Base-by-base conservation (phyloP, 2,329 filamentous ascomycete species). In the Colletotrichum sp. region DNA sequence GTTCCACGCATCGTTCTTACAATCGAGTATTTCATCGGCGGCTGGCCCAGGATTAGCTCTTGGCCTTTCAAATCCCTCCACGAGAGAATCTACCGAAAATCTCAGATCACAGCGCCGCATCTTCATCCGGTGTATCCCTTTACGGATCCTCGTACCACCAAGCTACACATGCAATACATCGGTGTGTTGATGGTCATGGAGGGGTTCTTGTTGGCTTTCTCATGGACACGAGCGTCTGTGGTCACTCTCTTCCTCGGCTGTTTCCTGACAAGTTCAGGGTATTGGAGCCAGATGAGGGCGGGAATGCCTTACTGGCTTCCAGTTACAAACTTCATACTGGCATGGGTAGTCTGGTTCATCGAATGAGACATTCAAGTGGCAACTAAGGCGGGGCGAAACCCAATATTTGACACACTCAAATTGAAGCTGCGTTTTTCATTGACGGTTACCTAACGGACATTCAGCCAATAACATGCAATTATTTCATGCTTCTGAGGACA, bases 41-140 rank as follows among this genome's bases (percentile, higher is more conserved):
- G 71, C 7, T 70, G 68, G 68, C 71, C 71, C 28, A 61, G 66
- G 36, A 30, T 73, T 5, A 62, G 66, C 2, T 59, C 71, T 1
- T 64, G 71, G 58, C 71, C 71, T 2, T 73, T 73, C 66, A 70
- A 73, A 16, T 56, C 66, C 4, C 71, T 73, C 13, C 71, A 73
- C 4, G 28, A 64, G 18, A 73, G 48, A 34, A 65, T 73, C n/a
- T 73, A 73, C 59, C 71, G 66, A 14, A 73, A 73, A 13, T 65
- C 71, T 16, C 71, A 71, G n/a, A 43, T 30, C 3, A 73, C 71
- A 9, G 71, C 71, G 13, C 71, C 71, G 12, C 59, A 70, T 13
- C 48, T 73, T 4, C 21, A 48, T 30, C 71, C 58, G 4, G 14
- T 71, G 14, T 73, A 70, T 26, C 66, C 71, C 21, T 73, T 73